Evolutionary conservation across 1,139 yeast genomes (phyloP).

Genomic region (Eremothecium coryli): DNA sequence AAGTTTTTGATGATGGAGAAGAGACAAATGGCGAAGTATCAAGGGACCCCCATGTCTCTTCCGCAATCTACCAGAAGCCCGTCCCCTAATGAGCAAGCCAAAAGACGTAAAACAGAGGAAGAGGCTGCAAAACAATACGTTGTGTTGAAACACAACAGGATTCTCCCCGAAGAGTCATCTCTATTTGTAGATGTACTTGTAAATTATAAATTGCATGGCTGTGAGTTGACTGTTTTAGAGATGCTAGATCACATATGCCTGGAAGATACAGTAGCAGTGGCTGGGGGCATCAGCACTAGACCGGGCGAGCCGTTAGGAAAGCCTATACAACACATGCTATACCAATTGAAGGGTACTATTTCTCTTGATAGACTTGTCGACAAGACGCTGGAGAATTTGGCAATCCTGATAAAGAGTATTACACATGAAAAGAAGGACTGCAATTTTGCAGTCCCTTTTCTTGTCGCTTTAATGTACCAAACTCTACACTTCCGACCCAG

Average conservation of each 20-base stretch:
- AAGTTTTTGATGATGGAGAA: constrained; percentile 45
- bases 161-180: constrained; percentile 33
- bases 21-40: constrained; percentile 16
- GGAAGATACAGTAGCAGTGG: constrained; percentile 26
- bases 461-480: constrained; percentile 45
- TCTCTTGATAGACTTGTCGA: constrained; percentile 24
- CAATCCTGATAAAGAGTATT: constrained; percentile 22
- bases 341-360: constrained; percentile 14
- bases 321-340: constrained; percentile 14
- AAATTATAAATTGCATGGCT: constrained; percentile 40
- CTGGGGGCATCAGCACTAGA: constrained; percentile 31
- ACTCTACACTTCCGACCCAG: constrained; percentile 47
- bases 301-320: constrained; percentile 28
- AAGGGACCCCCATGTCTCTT: constrained; percentile 6
- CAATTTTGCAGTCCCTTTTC: constrained; percentile 40
- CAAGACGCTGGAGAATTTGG: constrained; percentile 35
- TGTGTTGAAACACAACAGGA: constrained; percentile 15
- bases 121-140: constrained; percentile 16
- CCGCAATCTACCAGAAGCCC: constrained; percentile 3
- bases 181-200: constrained; percentile 34
- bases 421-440: constrained; percentile 20
- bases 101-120: constrained; percentile 20
- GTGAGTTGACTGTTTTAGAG: constrained; percentile 40
- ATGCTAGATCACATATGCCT: constrained; percentile 42
- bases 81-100: constrained; percentile 17